Evolutionary conservation across 2,329 filamentous ascomycete genomes (phyloP).

Genomic region (Didymella arachidicola): DNA sequence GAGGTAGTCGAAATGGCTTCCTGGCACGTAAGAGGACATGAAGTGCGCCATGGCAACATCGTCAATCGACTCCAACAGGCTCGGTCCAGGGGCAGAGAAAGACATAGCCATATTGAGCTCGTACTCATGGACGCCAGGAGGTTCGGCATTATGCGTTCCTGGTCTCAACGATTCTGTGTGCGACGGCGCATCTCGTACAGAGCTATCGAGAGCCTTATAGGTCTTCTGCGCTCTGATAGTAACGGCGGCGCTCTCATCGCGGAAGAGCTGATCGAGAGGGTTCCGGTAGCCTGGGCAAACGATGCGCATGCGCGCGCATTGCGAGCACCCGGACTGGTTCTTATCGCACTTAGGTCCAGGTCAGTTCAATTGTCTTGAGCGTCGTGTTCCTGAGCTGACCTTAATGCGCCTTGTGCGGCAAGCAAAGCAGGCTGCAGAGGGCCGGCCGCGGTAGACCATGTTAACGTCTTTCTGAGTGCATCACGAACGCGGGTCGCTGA

Average conservation of each 20-base stretch:
- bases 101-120: not conserved
- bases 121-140: not conserved
- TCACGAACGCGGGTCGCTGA: constrained; percentile 9
- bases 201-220: not conserved
- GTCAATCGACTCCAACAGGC: constrained; percentile 6
- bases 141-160: too few species aligned
- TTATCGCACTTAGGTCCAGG: constrained; percentile 19
- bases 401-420: constrained; percentile 28
- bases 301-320: constrained; percentile 25
- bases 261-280: constrained; percentile 23
- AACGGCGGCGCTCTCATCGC: constrained; percentile 25
- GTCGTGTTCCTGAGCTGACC: constrained; percentile 5
- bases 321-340: constrained; percentile 19
- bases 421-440: constrained; percentile 23
- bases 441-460: constrained; percentile 26
- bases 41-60: constrained; percentile 23
- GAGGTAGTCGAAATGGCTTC: constrained; percentile 32
- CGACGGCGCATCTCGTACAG: not conserved
- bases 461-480: not conserved
- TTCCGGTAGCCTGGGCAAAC: constrained; percentile 29
- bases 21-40: constrained; percentile 28
- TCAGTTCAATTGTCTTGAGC: not conserved
- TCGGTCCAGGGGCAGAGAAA: not conserved
- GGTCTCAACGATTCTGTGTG: not conserved
- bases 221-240: constrained; percentile 20